Base-by-base conservation (phyloP, 352 stramenopile species). In the Phytophthora multivora region DNA sequence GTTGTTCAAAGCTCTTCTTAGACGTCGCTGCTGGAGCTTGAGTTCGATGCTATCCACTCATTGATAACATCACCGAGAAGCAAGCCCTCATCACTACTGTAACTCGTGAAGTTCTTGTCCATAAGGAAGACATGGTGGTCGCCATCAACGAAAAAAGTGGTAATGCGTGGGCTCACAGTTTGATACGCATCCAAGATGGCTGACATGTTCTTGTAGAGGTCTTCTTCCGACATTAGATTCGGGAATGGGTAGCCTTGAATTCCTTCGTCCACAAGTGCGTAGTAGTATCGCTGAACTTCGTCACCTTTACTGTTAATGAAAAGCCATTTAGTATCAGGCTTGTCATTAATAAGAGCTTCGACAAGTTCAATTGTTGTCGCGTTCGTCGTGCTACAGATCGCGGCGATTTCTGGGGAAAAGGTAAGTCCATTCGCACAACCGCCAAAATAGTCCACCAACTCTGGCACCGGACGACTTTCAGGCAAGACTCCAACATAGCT, bases 251-350 rank as follows among this genome's bases (percentile, higher is more conserved):
- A 89, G 16, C 42, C 50, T 23, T 75, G 38, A 38, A 89, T 73
- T 12, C 77, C 75, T 33, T 84, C 60, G 26, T 71, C 56, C 31
- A 84, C 68, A 18, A 87, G 55, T 58, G 80, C 54, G 51, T 86
- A 89, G 58, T 86, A 89, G 39, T 78, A 68, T 21, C 79, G 72
- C 58, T 89, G 79, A 4, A 66, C 74, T 23, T 69, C 51, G 66
- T 89, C 79, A 41, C 42, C 64, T 59, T 80, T 83, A 33, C 72
- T 84, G 72, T 86, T 71, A 18, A 85, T 70, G 56, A 83, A 86
- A 10, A 89, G 63, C 79, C 79, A 89, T 38, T 82, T 65, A 49
- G 50, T 60, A n/a, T 45, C 68, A 18, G 74, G 59, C 28, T 61
- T 69, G 33, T 70, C 40, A 30, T 77, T 42, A 45, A 87, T 66